Evolutionary conservation across 169 alveolate genomes (phyloP).

Genomic region (Plasmodium vivax): DNA sequence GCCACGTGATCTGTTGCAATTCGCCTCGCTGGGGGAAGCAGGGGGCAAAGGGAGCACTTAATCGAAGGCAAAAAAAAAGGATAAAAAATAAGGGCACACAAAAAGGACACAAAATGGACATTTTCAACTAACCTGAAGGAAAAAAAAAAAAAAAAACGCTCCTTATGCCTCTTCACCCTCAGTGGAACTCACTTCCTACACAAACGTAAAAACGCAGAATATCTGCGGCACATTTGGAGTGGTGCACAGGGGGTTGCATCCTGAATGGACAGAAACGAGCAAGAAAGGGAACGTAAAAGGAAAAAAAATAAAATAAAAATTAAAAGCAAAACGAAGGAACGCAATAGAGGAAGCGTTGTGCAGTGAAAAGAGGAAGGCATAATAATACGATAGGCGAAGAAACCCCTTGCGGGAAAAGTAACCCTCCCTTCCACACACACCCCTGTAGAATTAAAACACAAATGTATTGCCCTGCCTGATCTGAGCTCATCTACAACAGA

Average conservation of each 20-base stretch:
- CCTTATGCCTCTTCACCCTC: background rate
- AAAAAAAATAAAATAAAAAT: background rate
- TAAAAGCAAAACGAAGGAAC: background rate
- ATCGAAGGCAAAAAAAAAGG: background rate
- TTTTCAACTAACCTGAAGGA: background rate
- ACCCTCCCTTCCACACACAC: background rate
- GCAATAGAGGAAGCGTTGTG: background rate
- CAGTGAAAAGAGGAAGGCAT: background rate
- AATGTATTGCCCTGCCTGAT: background rate
- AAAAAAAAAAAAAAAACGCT: background rate
- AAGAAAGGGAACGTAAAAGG: background rate
- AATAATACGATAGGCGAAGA: background rate
- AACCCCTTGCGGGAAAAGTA: background rate
- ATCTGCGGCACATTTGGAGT: slow-evolving; percentile 15
- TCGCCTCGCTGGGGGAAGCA: background rate
- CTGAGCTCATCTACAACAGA: background rate
- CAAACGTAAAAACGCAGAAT: background rate
- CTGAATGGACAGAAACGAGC: background rate
- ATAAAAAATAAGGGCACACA: background rate
- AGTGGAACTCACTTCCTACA: background rate
- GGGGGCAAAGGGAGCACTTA: background rate
- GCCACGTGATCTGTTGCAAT: background rate
- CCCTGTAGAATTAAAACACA: background rate
- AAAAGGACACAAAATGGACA: background rate
- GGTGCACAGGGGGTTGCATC: slow-evolving; percentile 35